Conservation (phyloP, 495 filamentous ascomycete species). For the Hamigera avellanea region DNA sequence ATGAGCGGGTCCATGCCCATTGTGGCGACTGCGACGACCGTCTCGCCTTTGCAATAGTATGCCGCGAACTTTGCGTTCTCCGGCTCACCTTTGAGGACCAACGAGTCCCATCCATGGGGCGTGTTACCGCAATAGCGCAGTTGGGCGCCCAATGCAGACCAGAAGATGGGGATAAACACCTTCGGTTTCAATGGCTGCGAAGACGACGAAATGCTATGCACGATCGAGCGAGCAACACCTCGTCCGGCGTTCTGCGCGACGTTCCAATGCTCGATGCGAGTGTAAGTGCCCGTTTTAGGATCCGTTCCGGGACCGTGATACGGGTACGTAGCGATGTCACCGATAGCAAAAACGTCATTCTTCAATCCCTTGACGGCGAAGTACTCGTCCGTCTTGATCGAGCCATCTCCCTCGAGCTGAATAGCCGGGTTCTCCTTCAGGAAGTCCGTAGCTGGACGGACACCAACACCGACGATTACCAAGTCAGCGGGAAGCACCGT, state of each 20-base stretch:
- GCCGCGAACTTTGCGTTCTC: slow-evolving; percentile 79
- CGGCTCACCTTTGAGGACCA: slow-evolving; percentile 64
- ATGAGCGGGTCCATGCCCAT: slow-evolving; percentile 88
- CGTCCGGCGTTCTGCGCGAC: slow-evolving; percentile 91
- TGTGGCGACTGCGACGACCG: slow-evolving; percentile 80
- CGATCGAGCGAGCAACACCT: slow-evolving; percentile 61
- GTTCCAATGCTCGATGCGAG: slow-evolving; percentile 94
- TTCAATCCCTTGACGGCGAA: slow-evolving; percentile 63
- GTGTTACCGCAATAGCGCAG: slow-evolving; percentile 88
- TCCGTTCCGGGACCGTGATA: slow-evolving; percentile 82
- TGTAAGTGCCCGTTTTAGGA: slow-evolving; percentile 29
- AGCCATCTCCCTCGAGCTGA: slow-evolving; percentile 66
- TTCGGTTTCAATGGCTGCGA: slow-evolving; percentile 41
- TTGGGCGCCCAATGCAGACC: slow-evolving; percentile 84
- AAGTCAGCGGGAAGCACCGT: slow-evolving; percentile 76
- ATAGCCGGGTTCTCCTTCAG: slow-evolving; percentile 59
- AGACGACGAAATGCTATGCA: slow-evolving; percentile 26
- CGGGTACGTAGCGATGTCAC: slow-evolving; percentile 91
- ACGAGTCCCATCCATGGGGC: slow-evolving; percentile 66
- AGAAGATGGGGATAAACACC: slow-evolving; percentile 86
- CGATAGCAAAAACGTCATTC: slow-evolving; percentile 76
- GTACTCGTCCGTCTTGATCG: slow-evolving; percentile 60
- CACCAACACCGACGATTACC: slow-evolving; percentile 83
- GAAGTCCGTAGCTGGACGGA: slow-evolving; percentile 76
- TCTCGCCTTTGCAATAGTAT: slow-evolving; percentile 79